phyloP scores from a whole-genome alignment of 163 green algal genomes.

The Scenedesmus sp. region DNA sequence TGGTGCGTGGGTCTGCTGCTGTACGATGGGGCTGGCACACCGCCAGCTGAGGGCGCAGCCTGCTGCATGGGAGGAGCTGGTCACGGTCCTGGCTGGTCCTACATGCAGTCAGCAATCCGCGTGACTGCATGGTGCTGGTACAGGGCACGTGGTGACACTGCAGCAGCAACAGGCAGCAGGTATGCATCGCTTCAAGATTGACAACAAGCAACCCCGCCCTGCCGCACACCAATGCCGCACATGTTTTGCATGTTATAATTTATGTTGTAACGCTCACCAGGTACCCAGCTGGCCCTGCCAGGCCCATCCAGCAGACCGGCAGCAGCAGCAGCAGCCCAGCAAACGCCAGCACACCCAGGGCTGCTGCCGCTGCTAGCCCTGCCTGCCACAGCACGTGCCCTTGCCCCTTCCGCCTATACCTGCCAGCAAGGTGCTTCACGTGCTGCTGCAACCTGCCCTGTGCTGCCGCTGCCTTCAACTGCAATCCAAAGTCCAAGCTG shows the following conservation, averaged over 20 bases:
- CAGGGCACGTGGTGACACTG: neutral
- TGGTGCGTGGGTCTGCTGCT: no score
- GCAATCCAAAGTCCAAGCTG: neutral
- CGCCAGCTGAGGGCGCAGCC: no score
- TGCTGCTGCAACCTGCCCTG: neutral
- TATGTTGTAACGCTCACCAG: neutral
- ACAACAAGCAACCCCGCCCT: no score
- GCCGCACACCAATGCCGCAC: neutral
- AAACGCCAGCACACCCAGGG: neutral
- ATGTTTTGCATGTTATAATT: neutral
- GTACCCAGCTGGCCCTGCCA: neutral
- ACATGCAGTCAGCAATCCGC: no score
- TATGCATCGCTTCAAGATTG: neutral
- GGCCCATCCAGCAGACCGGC: slow-evolving; percentile 10
- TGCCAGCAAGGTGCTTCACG: neutral
- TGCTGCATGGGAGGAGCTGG: no score
- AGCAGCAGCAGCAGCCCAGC: slow-evolving; percentile 39
- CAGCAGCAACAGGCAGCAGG: neutral
- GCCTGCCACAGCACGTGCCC: neutral
- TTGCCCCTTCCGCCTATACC: neutral
- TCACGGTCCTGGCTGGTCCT: no score
- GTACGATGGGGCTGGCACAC: no score
- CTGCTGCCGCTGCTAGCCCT: slow-evolving; percentile 6
- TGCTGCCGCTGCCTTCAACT: neutral
- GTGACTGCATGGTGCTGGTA: no score